phyloP scores from a whole-genome alignment of 2,329 filamentous ascomycete genomes.

The Cryphonectria carpinicola region DNA sequence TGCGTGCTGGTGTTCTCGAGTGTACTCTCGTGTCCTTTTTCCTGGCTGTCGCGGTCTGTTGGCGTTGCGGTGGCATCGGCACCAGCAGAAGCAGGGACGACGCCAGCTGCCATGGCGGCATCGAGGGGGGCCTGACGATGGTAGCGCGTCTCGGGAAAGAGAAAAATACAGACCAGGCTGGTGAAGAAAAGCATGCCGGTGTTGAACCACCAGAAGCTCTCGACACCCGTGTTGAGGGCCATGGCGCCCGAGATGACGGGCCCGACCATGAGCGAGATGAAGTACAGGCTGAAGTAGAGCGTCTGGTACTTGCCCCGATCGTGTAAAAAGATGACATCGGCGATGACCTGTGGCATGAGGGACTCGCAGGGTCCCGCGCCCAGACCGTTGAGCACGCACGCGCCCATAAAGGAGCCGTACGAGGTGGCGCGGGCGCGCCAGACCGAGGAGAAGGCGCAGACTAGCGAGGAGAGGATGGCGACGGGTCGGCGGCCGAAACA shows the following conservation, averaged over 20 bases:
- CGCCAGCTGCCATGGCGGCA: constrained; percentile 4
- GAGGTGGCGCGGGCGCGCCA: constrained; percentile 60
- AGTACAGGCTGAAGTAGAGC: constrained; percentile 64
- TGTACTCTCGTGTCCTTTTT: constrained; percentile 20
- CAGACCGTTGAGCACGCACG: constrained; percentile 63
- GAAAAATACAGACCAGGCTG: constrained; percentile 56
- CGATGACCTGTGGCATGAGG: constrained; percentile 64
- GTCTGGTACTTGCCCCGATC: constrained; percentile 61
- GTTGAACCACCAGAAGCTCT: constrained; percentile 70
- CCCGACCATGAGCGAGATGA: constrained; percentile 62
- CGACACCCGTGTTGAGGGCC: constrained; percentile 61
- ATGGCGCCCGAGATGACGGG: constrained; percentile 55
- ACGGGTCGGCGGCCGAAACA: constrained; percentile 53
- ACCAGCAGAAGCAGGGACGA: background rate
- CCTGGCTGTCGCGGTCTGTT: constrained; percentile 14
- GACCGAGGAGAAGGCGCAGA: constrained; percentile 50
- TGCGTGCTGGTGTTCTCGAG: constrained; percentile 11
- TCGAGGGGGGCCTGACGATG: constrained; percentile 44
- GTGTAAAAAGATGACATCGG: constrained; percentile 68
- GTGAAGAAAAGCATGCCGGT: constrained; percentile 56
- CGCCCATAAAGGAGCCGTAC: constrained; percentile 68
- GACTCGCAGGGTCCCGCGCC: constrained; percentile 67
- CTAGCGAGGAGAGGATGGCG: constrained; percentile 47
- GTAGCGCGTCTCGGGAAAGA: constrained; percentile 68
- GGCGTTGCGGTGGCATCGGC: constrained; percentile 29